phyloP scores from a whole-genome alignment of 106 monocot species.

The Dendrobium huoshanense region DNA sequence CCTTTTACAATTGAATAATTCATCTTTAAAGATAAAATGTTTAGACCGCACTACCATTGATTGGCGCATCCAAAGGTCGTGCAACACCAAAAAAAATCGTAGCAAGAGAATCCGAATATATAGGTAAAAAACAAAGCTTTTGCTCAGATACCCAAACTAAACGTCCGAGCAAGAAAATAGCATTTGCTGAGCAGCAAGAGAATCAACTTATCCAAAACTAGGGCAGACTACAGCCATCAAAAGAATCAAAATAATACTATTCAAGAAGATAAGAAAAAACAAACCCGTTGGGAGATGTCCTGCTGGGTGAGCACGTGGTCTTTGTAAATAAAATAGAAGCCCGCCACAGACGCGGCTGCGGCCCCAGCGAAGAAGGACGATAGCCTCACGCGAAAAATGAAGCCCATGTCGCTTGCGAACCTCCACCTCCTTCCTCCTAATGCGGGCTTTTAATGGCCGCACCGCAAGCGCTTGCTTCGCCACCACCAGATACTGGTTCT shows the following conservation, averaged over 20 bases:
- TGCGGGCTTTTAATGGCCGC: neutral
- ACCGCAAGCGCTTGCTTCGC: too few species aligned
- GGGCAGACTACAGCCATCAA: neutral
- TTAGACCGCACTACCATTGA: too few species aligned
- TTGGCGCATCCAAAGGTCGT: too few species aligned
- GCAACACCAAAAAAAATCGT: too few species aligned
- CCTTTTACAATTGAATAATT: too few species aligned
- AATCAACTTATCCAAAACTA: neutral
- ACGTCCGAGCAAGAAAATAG: too few species aligned
- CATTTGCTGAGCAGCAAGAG: too few species aligned
- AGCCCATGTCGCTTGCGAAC: slow-evolving; percentile 22
- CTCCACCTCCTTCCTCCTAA: neutral
- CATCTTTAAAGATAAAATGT: too few species aligned
- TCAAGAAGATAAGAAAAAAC: neutral
- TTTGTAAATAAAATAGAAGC: slow-evolving; percentile 48
- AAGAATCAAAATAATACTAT: neutral
- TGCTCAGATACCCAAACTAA: too few species aligned
- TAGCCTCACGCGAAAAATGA: slow-evolving; percentile 43
- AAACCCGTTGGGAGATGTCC: slow-evolving; percentile 36
- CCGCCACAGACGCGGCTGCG: slow-evolving; percentile 26
- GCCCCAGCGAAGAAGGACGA: slow-evolving; percentile 62
- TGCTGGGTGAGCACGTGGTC: slow-evolving; percentile 51
- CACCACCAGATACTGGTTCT: too few species aligned
- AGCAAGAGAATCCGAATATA: too few species aligned
- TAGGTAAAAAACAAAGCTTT: too few species aligned